Evolutionary conservation across 805 yeast species (phyloP).

Genomic region (Cyberlindnera maritima): DNA sequence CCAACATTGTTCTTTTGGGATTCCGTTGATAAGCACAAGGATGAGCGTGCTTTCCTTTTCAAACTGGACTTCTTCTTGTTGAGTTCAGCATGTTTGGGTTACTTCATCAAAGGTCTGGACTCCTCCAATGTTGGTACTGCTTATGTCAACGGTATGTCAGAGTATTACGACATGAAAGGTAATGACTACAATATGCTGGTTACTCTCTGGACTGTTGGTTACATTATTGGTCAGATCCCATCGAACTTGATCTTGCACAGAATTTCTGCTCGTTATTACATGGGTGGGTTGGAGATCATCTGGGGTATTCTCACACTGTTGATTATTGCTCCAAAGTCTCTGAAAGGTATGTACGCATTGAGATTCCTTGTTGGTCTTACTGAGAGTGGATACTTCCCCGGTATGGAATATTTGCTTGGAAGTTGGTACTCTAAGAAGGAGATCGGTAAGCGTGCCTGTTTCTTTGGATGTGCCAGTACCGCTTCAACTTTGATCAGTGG

Average conservation of each 20-base stretch:
- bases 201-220: constrained; percentile 48
- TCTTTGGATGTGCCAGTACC: constrained; percentile 35
- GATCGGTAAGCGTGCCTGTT: constrained; percentile 34
- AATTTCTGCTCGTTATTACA: constrained; percentile 41
- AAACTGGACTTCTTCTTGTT: constrained; percentile 39
- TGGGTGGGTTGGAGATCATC: constrained; percentile 41
- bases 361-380: constrained; percentile 42
- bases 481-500: constrained; percentile 38
- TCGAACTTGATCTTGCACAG: constrained; percentile 40
- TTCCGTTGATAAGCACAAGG: constrained; percentile 34
- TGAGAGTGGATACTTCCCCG: constrained; percentile 49
- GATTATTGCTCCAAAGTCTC: constrained; percentile 29
- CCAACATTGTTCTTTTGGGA: constrained; percentile 26
- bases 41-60: constrained; percentile 33
- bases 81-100: constrained; percentile 42
- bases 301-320: constrained; percentile 42
- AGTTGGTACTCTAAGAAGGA: constrained; percentile 36
- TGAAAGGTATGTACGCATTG: constrained; percentile 31
- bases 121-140: constrained; percentile 43
- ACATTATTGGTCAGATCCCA: constrained; percentile 49
- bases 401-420: constrained; percentile 40
- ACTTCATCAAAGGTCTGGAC: constrained; percentile 44
- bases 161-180: constrained; percentile 38
- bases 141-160: constrained; percentile 46
- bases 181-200: constrained; percentile 42